A percentile compares a stretch with the other conserved stretches of the same genome.
Evolutionary conservation across 75 land plant genomes (phyloP).

Genomic region (Sequoiadendron giganteum): DNA sequence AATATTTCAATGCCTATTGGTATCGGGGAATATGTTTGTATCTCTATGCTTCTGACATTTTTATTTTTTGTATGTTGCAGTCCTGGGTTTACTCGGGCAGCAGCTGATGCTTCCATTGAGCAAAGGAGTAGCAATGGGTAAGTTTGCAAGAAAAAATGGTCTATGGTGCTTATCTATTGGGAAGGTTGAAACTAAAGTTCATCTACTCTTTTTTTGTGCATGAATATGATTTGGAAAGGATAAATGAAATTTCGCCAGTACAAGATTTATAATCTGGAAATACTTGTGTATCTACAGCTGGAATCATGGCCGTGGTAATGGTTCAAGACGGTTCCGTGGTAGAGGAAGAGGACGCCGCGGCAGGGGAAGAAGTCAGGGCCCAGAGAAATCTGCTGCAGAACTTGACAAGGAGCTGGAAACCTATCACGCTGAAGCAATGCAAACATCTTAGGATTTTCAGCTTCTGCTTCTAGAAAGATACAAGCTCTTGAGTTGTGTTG

Average conservation of each 20-base stretch:
- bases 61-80: slow-evolving; percentile 1
- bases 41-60: not conserved
- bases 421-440: slow-evolving; percentile 85
- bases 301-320: slow-evolving; percentile 27
- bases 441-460: slow-evolving; percentile 16
- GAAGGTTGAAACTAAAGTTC: not conserved
- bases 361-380: slow-evolving; percentile 39
- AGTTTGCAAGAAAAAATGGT: not conserved
- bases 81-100: slow-evolving; percentile 4
- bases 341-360: slow-evolving; percentile 47
- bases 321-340: slow-evolving; percentile 25
- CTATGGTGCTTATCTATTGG: not conserved
- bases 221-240: not conserved
- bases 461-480: not conserved
- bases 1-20: not conserved
- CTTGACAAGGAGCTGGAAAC: slow-evolving; percentile 79
- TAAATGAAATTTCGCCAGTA: not conserved
- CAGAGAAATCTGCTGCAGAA: slow-evolving; percentile 62
- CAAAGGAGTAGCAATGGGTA: slow-evolving; percentile 7
- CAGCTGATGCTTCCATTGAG: slow-evolving; percentile 10
- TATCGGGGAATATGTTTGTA: not conserved
- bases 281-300: not conserved
- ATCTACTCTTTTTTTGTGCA: not conserved
- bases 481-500: not conserved
- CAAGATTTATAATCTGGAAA: not conserved